Base-by-base conservation (phyloP, 1,284 basidiomycete genomes). In the Cutaneotrichosporon spelunceum region DNA sequence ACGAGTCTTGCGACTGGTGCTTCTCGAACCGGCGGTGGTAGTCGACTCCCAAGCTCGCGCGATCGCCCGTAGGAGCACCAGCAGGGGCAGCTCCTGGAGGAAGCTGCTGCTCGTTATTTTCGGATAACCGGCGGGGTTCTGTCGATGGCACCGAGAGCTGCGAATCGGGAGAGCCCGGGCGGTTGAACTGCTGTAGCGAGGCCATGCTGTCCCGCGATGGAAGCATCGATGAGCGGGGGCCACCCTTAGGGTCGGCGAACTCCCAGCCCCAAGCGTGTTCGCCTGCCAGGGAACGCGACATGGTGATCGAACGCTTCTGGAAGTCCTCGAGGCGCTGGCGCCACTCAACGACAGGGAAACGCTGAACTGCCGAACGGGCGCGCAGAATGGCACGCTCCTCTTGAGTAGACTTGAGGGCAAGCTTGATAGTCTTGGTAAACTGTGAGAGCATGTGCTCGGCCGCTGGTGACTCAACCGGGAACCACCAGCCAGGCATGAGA, bases 401-500 rank as follows among this genome's bases (percentile, higher is more conserved):
- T 70, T 91, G 85, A 0, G 88, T 87, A 8, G 92, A 93, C 78
- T 90, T 94, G 68, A 94, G 82, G 4, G 92, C 92, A 80, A 93
- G 84, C 78, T 93, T 94, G 82, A 95, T 88, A 14, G 92, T 94
- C 81, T 94, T 94, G 23, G 89, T 88, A 66, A 94, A 80, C 76
- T 95, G 92, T n/a, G 92, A 94, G 71, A 93, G 82, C 91, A 95
- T 91, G 80, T 95, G 92, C 49, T 86, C 87, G 8, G 91, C 91
- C 36, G 91, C 88, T 66, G 83, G 91, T 0, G 90, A 93, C 80
- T 95, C 92, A 52, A 95, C 92, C 61, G 91, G 92, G 84, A 92
- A 94, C 91, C 92, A 94, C 92, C 92, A 94, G 82, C 92, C 92
- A 72, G 92, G 92, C 92, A 95, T 95, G 68, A 95, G 82, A 81